Percentiles rank a stretch among this genome's conserved stretches.
Conservation (phyloP, 441 rosid genomes). For the Cnidoscolus chayamansa region DNA sequence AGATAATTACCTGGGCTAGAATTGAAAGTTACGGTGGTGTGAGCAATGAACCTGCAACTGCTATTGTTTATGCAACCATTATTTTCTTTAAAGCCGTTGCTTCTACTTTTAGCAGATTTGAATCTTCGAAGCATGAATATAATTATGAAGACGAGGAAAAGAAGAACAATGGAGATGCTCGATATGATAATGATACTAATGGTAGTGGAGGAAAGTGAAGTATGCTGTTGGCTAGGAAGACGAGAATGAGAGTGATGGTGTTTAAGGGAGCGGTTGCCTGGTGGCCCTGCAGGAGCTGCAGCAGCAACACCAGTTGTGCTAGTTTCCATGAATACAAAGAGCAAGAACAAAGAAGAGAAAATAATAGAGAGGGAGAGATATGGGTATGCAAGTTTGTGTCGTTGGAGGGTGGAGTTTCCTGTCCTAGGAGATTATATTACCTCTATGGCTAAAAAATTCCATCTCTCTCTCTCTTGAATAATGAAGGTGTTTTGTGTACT, state of each 20-base stretch:
- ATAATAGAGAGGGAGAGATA: slow-evolving; percentile 18
- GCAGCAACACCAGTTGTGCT: slow-evolving; percentile 14
- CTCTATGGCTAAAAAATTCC: slow-evolving; percentile 19
- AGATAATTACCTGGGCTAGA: slow-evolving; percentile 67
- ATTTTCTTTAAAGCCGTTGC: slow-evolving; percentile 30
- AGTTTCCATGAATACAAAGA: slow-evolving; percentile 45
- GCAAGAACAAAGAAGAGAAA: slow-evolving; percentile 21
- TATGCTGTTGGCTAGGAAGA: slow-evolving; percentile 29
- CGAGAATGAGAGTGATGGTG: slow-evolving; percentile 31
- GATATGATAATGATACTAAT: slow-evolving; percentile 45
- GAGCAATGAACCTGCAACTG: slow-evolving; percentile 35
- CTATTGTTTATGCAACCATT: slow-evolving; percentile 25
- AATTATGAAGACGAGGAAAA: slow-evolving; percentile 41
- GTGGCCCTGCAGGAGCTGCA: slow-evolving; percentile 24
- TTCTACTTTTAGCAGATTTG: slow-evolving; percentile 38
- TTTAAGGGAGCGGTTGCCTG: slow-evolving; percentile 26
- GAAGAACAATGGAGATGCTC: slow-evolving; percentile 34
- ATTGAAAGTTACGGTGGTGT: slow-evolving; percentile 37
- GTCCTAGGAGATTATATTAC: slow-evolving; percentile 24
- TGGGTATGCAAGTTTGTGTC: slow-evolving; percentile 16
- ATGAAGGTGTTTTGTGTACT: slow-evolving; percentile 28
- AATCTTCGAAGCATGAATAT: slow-evolving; percentile 48
- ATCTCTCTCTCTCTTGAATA: slow-evolving; percentile 19
- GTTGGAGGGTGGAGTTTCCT: slow-evolving; percentile 21
- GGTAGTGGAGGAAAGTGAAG: slow-evolving; percentile 41